Base-by-base conservation (phyloP, 257 asterid genomes). In the Orobanche coerulescens region DNA sequence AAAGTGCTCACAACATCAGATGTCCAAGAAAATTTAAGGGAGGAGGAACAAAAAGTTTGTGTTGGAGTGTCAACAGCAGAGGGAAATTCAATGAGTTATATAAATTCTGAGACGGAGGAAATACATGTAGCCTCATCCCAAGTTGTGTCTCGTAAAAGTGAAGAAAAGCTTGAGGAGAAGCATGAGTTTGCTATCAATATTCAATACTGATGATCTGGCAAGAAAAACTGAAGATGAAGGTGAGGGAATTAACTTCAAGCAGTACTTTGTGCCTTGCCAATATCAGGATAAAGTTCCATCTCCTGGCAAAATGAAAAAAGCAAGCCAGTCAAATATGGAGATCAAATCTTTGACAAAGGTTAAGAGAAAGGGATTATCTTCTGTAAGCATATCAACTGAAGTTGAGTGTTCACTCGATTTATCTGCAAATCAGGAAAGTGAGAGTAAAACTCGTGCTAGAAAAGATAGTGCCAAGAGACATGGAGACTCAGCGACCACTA, bases 201-300 rank as follows among this genome's bases (percentile, higher is more conserved):
- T n/a, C n/a, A n/a, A 48, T 56, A 55, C 65, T 71, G 78, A 55
- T 69, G 79, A 71, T 71, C 65, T 22, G 15, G 43, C 46, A 7
- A 65, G 46, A 66, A 50, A 52, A 25, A 57, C 71, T 34, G 63
- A 66, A 68, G 63, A 61, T 52, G 69, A 65, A 67, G 63, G 47
- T 4, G 80, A 71, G 56, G 69, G 68, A 28, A 72, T 88, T 49
- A 65, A 83, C 76, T 87, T 87, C 76, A 78, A 74, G 83, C 61
- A 71, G 36, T 82, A 85, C 71, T 83, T 87, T 78, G 61, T 80
- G 64, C 69, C 70, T 52, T 72, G 63, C 24, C 62, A 76, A 31
- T 58, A 49, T 64, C 84, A 64, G 61, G 61, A 48, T 25, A 68
- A 76, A 58, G 71, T 22, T 66, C 64, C 65, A 62, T 70, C 79